Base-by-base conservation (phyloP, 495 filamentous ascomycete genomes). In the Elaphomyces granulatus region DNA sequence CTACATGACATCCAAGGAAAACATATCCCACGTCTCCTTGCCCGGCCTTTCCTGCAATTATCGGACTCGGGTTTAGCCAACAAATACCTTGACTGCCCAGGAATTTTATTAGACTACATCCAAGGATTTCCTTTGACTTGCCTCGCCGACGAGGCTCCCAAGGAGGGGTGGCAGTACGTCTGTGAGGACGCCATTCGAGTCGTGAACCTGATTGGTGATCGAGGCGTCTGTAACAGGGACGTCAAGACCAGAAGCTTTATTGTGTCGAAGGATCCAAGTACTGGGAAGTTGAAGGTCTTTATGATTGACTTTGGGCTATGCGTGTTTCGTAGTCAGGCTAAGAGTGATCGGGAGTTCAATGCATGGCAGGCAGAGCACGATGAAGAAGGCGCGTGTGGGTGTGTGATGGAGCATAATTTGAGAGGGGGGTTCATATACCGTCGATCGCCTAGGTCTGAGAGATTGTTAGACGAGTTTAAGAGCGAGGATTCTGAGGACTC, bases 281-380 rank as follows among this genome's bases (percentile, higher is more conserved):
- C 32, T 15, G 10, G 14, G 4, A 28, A 12, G 6, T 54, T 37
- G 9, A 45, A 54, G n/a, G 45, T 54, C 0, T 32, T 51, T 40
- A 62, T 59, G 51, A 46, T 55, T 15, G 55, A 61, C 40, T 59
- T 57, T 42, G 53, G 45, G 10, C 21, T 51, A 8, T 54, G 53
- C 41, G 36, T 42, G 1, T 45, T 55, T 36, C 58, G 49, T n/a
- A 16, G 42, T 17, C 41, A 52, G 0, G 46, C 50, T 44, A 14
- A 37, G 33, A 38, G 47, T 34, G 49, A 50, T 0, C 12, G 36
- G 30, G 47, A 56, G 15, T 58, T 47, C 50, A 23, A 43, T 20
- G 15, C 40, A 21, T 46, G 15, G 34, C 54, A 54, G 23, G 36
- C 45, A 14, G 32, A 20, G 12, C 45, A 53, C 17, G 53, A 56